These are phyloP conservation scores for Guadua angustifolia DNA, from an alignment of 176 grass and related monocot species.

Conservation along the genomic window DNA sequence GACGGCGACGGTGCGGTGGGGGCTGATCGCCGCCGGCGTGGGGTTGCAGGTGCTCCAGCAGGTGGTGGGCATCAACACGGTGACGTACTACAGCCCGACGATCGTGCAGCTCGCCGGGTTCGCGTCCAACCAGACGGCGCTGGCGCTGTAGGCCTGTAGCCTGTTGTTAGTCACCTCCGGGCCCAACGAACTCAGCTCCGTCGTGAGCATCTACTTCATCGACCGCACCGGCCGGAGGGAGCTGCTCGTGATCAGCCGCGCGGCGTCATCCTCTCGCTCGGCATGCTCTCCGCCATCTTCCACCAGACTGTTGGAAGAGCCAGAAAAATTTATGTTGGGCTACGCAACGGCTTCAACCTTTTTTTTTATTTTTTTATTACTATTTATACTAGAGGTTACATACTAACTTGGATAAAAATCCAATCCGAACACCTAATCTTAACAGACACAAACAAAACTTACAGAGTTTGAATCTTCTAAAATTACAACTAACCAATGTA, in stretches of 20 bases:
- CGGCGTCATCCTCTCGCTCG: constrained; percentile 72
- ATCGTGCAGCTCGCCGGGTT: constrained; percentile 88
- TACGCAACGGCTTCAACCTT: too few species aligned
- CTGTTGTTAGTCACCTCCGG: constrained; percentile 77
- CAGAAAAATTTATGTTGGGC: too few species aligned
- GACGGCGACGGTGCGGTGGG: constrained; percentile 56
- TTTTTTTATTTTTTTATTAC: too few species aligned
- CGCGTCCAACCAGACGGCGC: constrained; percentile 78
- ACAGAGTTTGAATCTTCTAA: too few species aligned
- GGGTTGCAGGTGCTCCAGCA: constrained; percentile 83
- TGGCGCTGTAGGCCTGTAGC: too few species aligned
- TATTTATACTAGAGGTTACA: too few species aligned
- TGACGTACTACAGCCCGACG: constrained; percentile 93
- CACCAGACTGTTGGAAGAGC: too few species aligned
- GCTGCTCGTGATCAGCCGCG: constrained; percentile 74
- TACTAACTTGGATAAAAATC: too few species aligned
- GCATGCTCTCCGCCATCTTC: constrained; percentile 68
- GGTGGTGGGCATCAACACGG: constrained; percentile 92
- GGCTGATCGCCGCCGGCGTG: constrained; percentile 73
- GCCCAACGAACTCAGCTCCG: constrained; percentile 77
- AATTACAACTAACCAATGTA: too few species aligned
- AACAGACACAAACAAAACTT: too few species aligned
- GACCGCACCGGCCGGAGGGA: constrained; percentile 69
- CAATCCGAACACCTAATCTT: too few species aligned
- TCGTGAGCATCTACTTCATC: constrained; percentile 93